Conservation (phyloP, 148 eudicot species). For the Rhododendron mucronatum region DNA sequence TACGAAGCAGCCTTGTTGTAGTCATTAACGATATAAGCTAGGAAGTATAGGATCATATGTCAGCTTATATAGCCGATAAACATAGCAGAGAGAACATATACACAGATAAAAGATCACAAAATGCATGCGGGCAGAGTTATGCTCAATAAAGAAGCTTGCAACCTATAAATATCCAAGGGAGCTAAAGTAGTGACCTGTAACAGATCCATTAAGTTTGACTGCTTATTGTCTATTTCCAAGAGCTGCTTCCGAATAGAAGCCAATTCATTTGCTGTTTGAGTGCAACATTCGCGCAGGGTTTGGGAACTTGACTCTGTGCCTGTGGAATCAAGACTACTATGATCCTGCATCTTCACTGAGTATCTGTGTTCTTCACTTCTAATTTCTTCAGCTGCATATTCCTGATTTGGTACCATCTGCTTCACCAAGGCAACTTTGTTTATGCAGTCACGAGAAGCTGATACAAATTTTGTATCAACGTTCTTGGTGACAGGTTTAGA, state of each 20-base stretch:
- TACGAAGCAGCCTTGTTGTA: neutral
- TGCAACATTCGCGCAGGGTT: conserved; percentile 38
- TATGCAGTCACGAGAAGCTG: conserved; percentile 28
- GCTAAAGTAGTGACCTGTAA: conserved; percentile 49
- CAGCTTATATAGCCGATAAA: neutral
- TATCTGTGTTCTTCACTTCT: conserved; percentile 36
- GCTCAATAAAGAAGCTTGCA: neutral
- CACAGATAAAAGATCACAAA: neutral
- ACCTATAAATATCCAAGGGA: conserved; percentile 1
- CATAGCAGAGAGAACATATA: neutral
- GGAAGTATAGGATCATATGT: neutral
- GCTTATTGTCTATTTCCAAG: conserved; percentile 70
- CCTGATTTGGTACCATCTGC: conserved; percentile 25
- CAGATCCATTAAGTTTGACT: conserved; percentile 66
- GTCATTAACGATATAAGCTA: neutral
- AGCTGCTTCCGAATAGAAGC: conserved; percentile 58
- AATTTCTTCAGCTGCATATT: conserved; percentile 37
- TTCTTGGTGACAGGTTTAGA: conserved; percentile 50
- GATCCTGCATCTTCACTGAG: conserved; percentile 39
- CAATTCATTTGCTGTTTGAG: conserved; percentile 51
- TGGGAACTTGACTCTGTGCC: conserved; percentile 52
- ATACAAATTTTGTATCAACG: conserved; percentile 36
- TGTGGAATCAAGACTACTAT: conserved; percentile 69
- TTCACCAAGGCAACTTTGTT: conserved; percentile 37
- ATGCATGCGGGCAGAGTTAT: neutral